These are phyloP conservation scores for Auriscalpium orientale DNA, from an alignment of 768 basidiomycete species.

Conservation along the genomic window DNA sequence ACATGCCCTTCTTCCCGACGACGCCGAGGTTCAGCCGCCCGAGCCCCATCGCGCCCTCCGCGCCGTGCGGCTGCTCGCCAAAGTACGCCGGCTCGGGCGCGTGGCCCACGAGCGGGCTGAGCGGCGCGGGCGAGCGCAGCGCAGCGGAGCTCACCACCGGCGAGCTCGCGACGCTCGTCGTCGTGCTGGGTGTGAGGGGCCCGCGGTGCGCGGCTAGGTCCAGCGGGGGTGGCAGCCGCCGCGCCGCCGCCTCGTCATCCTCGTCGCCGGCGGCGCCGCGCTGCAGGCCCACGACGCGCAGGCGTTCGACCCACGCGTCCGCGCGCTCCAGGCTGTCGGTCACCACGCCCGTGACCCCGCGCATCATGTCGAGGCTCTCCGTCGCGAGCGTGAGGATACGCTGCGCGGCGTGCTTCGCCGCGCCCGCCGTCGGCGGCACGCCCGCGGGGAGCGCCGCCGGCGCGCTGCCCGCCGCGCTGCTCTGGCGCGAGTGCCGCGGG, in stretches of 20 bases:
- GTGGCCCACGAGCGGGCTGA: conserved; percentile 8
- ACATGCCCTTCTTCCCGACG: conserved; percentile 15
- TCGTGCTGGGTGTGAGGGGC: conserved; percentile 4
- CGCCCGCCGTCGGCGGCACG: conserved; percentile 35
- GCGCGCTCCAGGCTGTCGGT: conserved; percentile 83
- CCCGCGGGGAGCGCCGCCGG: conserved; percentile 13
- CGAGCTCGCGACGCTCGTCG: conserved; percentile 8
- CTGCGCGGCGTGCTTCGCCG: conserved; percentile 70
- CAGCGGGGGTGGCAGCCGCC: conserved; percentile 5
- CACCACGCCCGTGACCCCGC: conserved; percentile 80
- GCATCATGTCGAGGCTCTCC: conserved; percentile 91
- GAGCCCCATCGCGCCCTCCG: conserved; percentile 3
- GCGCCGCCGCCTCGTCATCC: neutral
- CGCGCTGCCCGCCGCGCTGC: conserved; percentile 19
- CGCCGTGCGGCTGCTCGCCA: neutral
- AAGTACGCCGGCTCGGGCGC: conserved; percentile 4
- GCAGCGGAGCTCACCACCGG: conserved; percentile 4
- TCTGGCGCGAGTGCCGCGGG: conserved; percentile 18
- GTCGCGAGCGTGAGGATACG: conserved; percentile 77
- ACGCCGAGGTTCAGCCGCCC: conserved; percentile 8
- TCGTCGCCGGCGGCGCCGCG: conserved; percentile 28
- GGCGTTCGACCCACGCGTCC: conserved; percentile 84
- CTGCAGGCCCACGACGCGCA: conserved; percentile 71
- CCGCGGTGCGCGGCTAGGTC: conserved; percentile 8
- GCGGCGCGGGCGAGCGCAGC: neutral